Conservation (phyloP, 2,329 filamentous ascomycete species). For the Microascus cirrosus region DNA sequence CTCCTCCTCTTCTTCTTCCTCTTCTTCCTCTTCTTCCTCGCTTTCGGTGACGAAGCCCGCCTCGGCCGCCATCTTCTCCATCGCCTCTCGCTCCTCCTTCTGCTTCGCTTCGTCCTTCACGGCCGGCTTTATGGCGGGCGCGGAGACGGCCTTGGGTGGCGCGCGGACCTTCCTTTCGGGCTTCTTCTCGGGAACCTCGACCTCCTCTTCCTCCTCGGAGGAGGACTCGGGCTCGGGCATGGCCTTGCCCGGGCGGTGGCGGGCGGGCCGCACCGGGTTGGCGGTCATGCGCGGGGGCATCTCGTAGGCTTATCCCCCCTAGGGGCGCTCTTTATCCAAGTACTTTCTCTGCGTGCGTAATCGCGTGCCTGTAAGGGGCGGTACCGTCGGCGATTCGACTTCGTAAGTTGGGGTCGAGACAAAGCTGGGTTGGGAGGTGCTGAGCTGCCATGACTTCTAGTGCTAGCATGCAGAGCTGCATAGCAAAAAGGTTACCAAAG, state of each 20-base stretch:
- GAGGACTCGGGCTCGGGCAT: constrained; percentile 39
- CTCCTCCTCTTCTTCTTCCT: constrained; percentile 23
- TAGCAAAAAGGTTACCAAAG: too few species aligned
- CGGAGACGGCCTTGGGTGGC: constrained; percentile 45
- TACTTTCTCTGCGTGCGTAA: too few species aligned
- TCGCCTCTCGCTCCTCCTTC: constrained; percentile 2
- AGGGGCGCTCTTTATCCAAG: too few species aligned
- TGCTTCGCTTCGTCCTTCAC: background rate
- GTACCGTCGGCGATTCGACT: too few species aligned
- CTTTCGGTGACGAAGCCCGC: constrained; percentile 53
- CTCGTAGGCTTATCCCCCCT: background rate
- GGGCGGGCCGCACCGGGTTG: constrained; percentile 68
- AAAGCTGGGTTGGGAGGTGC: too few species aligned
- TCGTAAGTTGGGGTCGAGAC: too few species aligned
- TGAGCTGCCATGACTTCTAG: too few species aligned
- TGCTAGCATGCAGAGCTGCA: too few species aligned
- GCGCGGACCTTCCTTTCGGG: constrained; percentile 25
- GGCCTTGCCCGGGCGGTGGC: constrained; percentile 79
- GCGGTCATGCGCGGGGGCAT: constrained; percentile 83
- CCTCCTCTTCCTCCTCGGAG: constrained; percentile 30
- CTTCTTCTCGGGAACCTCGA: constrained; percentile 14
- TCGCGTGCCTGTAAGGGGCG: too few species aligned
- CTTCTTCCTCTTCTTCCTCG: constrained; percentile 14
- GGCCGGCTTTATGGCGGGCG: background rate
- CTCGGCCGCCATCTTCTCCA: constrained; percentile 39